phyloP scores from a whole-genome alignment of 768 basidiomycete genomes.

The Hortiboletus flavorubellus region DNA sequence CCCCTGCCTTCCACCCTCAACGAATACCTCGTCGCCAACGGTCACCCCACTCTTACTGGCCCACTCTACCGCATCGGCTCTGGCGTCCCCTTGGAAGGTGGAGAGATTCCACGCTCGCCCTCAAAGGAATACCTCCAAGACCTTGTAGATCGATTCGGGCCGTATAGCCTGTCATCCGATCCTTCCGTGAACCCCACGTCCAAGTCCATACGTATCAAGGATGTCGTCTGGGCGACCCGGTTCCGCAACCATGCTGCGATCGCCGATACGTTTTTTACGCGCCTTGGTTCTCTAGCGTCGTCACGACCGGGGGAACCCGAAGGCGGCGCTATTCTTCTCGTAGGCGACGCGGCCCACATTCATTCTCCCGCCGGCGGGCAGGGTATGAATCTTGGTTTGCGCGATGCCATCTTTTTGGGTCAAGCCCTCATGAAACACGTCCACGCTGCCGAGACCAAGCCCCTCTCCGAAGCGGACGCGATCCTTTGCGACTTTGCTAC shows the following conservation, averaged over 20 bases:
- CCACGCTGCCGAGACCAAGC: slow-evolving; percentile 7
- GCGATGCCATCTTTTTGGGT: slow-evolving; percentile 48
- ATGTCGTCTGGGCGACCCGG: slow-evolving; percentile 44
- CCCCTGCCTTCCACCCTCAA: slow-evolving; percentile 15
- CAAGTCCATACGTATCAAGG: slow-evolving; percentile 33
- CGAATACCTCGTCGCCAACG: slow-evolving; percentile 16
- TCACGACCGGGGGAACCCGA: neutral
- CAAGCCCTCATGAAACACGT: slow-evolving; percentile 39
- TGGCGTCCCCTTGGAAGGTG: slow-evolving; percentile 36
- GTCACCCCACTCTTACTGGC: slow-evolving; percentile 1
- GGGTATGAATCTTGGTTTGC: slow-evolving; percentile 57
- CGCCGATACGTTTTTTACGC: slow-evolving; percentile 39
- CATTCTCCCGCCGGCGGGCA: slow-evolving; percentile 57
- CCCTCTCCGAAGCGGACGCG: slow-evolving; percentile 26
- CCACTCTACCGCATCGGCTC: slow-evolving; percentile 41
- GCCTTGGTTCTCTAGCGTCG: slow-evolving; percentile 16
- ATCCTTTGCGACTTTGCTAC: slow-evolving; percentile 37
- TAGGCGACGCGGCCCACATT: slow-evolving; percentile 51
- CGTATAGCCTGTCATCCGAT: slow-evolving; percentile 34
- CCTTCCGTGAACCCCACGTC: slow-evolving; percentile 33
- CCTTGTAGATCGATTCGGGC: slow-evolving; percentile 41
- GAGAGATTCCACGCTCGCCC: slow-evolving; percentile 38
- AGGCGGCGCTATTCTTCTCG: slow-evolving; percentile 27
- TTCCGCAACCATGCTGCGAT: slow-evolving; percentile 47
- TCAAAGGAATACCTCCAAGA: slow-evolving; percentile 43